Conservation (phyloP, 2,329 filamentous ascomycete species). For the Diaporthe helianthi region DNA sequence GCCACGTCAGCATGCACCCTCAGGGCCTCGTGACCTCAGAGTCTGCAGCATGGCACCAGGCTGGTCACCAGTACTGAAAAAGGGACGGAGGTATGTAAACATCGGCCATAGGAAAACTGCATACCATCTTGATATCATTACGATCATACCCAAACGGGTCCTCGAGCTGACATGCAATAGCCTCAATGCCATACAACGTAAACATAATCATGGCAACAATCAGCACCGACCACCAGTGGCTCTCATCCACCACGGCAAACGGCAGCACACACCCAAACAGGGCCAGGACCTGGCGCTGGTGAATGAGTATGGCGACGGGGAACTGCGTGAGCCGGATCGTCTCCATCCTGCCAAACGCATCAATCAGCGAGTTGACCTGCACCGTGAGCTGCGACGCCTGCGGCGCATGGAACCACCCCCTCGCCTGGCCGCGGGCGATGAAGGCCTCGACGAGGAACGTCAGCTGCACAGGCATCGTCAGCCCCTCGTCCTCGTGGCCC, state of each 20-base stretch:
- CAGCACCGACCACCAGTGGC: constrained; percentile 27
- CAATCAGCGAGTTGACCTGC: constrained; percentile 23
- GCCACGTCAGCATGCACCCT: not conserved
- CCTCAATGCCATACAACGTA: constrained; percentile 23
- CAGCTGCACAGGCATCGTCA: constrained; percentile 23
- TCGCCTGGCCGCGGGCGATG: constrained; percentile 17
- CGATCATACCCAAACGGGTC: constrained; percentile 26
- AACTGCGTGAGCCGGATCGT: constrained; percentile 25
- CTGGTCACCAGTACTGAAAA: not conserved
- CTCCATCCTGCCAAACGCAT: constrained; percentile 23
- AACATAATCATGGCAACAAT: constrained; percentile 21
- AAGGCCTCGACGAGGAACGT: constrained; percentile 20
- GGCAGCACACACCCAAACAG: constrained; percentile 24
- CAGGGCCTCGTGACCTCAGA: too few species aligned
- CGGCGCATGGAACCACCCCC: constrained; percentile 26
- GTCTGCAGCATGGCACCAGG: not conserved
- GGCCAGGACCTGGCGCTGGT: constrained; percentile 25
- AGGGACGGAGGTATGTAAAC: too few species aligned
- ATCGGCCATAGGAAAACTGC: not conserved
- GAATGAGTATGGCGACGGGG: constrained; percentile 24
- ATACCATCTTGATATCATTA: constrained; percentile 26
- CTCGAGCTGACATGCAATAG: constrained; percentile 23
- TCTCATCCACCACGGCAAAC: constrained; percentile 26
- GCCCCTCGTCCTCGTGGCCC: constrained; percentile 22
- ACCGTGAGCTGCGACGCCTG: constrained; percentile 28